Conservation (phyloP, 495 filamentous ascomycete genomes). For the Penicillium cinerascens region DNA sequence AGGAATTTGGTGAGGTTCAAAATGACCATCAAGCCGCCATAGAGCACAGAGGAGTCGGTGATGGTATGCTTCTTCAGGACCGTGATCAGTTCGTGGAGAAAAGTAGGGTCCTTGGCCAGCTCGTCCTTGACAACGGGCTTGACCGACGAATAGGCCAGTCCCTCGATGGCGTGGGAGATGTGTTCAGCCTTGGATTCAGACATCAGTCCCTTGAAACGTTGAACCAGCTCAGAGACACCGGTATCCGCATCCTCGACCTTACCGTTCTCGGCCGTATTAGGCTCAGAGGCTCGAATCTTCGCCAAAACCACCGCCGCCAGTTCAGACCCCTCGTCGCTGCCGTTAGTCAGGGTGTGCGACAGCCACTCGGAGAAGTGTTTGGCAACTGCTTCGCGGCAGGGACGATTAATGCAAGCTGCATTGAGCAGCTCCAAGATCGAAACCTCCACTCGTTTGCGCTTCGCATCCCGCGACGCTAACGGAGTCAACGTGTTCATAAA, state of each 20-base stretch:
- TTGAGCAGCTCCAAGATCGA: conserved; percentile 83
- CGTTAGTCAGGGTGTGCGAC: conserved; percentile 68
- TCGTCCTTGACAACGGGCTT: conserved; percentile 79
- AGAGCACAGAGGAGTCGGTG: conserved; percentile 66
- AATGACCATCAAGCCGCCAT: conserved; percentile 80
- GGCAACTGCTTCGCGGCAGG: conserved; percentile 73
- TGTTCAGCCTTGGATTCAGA: conserved; percentile 54
- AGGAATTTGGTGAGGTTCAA: conserved; percentile 78
- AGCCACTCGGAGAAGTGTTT: conserved; percentile 83
- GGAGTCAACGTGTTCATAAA: conserved; percentile 70
- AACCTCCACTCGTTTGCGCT: conserved; percentile 73
- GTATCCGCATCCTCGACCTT: conserved; percentile 45
- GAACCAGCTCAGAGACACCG: conserved; percentile 67
- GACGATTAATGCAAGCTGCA: conserved; percentile 77
- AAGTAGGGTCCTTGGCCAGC: conserved; percentile 59
- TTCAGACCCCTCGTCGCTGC: conserved; percentile 58
- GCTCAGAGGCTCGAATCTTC: conserved; percentile 58
- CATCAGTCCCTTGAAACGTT: conserved; percentile 75
- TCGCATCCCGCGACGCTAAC: conserved; percentile 67
- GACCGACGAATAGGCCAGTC: conserved; percentile 86
- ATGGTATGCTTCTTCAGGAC: conserved; percentile 53
- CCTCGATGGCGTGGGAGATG: conserved; percentile 73
- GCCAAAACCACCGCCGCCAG: conserved; percentile 84
- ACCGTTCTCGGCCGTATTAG: conserved; percentile 36
- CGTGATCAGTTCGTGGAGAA: conserved; percentile 64